Evolutionary conservation across 805 yeast species (phyloP).

Genomic region (Monosporozyma solicola): DNA sequence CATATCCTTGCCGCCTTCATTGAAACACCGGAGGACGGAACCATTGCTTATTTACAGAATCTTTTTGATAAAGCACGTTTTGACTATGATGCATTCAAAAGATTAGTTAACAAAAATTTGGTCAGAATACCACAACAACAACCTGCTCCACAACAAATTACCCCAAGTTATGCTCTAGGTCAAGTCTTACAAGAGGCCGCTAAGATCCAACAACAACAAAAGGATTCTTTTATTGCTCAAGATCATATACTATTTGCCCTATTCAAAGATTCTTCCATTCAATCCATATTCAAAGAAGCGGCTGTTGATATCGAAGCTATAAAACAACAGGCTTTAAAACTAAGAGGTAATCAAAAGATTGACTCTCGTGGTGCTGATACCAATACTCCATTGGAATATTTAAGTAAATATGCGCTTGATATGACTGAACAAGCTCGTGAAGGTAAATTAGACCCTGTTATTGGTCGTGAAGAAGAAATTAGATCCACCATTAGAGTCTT

Average conservation of each 20-base stretch:
- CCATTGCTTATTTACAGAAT: slow-evolving; percentile 64
- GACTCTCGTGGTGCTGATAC: slow-evolving; percentile 94
- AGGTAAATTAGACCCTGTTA: slow-evolving; percentile 95
- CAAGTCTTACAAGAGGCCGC: slow-evolving; percentile 65
- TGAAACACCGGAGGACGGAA: slow-evolving; percentile 45
- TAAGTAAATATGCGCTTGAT: slow-evolving; percentile 85
- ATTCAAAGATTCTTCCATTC: slow-evolving; percentile 65
- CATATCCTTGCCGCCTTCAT: slow-evolving; percentile 91
- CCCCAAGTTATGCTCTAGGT: slow-evolving; percentile 68
- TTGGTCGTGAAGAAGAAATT: slow-evolving; percentile 98
- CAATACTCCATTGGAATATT: slow-evolving; percentile 71
- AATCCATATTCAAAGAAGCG: slow-evolving; percentile 63
- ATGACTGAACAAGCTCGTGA: slow-evolving; percentile 87
- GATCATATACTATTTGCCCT: slow-evolving; percentile 86
- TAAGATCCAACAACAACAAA: slow-evolving; percentile 76
- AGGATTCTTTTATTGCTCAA: slow-evolving; percentile 86
- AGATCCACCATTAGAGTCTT: slow-evolving; percentile 89
- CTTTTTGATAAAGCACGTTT: slow-evolving; percentile 77
- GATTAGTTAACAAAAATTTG: slow-evolving; percentile 69
- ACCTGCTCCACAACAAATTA: slow-evolving; percentile 80
- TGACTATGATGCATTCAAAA: slow-evolving; percentile 74
- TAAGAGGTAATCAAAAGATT: slow-evolving; percentile 86
- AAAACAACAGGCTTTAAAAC: slow-evolving; percentile 64
- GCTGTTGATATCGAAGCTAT: slow-evolving; percentile 60
- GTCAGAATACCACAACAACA: slow-evolving; percentile 80